Base-by-base conservation (phyloP, 192 early-diverging fungal species). In the Allomyces javanicus region DNA sequence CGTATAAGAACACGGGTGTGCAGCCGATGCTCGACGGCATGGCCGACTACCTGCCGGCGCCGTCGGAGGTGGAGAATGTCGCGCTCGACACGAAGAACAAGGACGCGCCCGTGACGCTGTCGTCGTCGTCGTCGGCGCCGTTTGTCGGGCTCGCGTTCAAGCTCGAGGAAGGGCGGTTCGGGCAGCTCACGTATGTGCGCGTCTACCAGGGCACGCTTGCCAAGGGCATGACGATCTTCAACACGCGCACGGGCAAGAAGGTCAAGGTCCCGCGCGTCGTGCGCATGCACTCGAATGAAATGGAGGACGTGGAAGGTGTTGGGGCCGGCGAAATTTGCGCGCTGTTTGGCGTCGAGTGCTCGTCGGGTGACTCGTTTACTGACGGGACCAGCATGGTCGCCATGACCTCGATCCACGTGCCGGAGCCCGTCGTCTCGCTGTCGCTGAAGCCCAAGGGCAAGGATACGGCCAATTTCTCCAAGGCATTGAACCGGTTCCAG, bases 351-450 rank as follows among this genome's bases (percentile, higher is more conserved):
- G 85, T 98, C 67, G 93, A 98, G 65, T 96, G 93, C 72, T 87
- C 96, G 0, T 88, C 86, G 14, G 96, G 96, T 67, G 96, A 98
- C 79, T 94, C 96, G 7, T 98, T 98, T 69, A 95, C 91, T 43
- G 88, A 94, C 69, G 96, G 96, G 24, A 72, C 79, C 19, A 66
- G 85, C 25, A 79, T 82, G 63, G 88, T 86, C 75, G 79, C 92
- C 12, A 92, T 98, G 93, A 90, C 91, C 55, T 93, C 96, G 61
- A 98, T 98, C 88, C 95, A 86, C 75, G 93, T 98, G 22, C 96
- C 96, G 61, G 87, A 93, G 45, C 89, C 96, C 9, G 96, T 98
- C 63, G 95, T 98, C 64, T 96, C 96, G 25, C 81, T 98, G 40
- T 89, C 93, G 43, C 73, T 98, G 44, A 83, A 81, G 58, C 92